Evolutionary conservation across 2,329 filamentous ascomycete genomes (phyloP), one percentile per base, ranked within the genome.

Genomic region (Fusarium nygamai): DNA sequence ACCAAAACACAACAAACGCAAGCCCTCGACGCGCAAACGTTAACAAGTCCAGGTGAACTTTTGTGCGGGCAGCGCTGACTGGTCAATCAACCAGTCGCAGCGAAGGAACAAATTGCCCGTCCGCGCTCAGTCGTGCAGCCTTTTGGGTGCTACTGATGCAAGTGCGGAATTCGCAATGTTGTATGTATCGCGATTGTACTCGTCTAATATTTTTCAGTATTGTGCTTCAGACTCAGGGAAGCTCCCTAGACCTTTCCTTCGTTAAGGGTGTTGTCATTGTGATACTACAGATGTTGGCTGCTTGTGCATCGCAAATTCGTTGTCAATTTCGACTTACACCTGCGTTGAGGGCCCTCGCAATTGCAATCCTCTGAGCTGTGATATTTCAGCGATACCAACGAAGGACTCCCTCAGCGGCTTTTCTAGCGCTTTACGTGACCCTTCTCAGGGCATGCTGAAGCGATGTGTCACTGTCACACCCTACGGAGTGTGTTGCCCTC

Each of bases 351-450:
- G 64, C 61, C 58, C 68, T 75, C 66, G 36, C 51, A 64, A 74
- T 48, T 66, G n/a, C 61, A 61, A 65, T 65, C 57, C 48, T 69
- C 61, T 51, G 61, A 48, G 61, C 73, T 65, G 59, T 60, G 74
- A 76, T 78, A 75, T 73, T 80, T 61, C 63, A 75, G 72, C 64
- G 64, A 78, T 80, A 79, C 78, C 72, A 78, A 57, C 72, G 67
- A 63, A 75, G 47, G 66, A 78, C 76, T 64, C 73, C 43, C 56
- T 44, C 69, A 74, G 72, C 68, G 67, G 65, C 57, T 57, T 51
- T 56, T 67, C 68, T 75, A 76, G 74, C 67, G 74, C 74, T 61
- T 61, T 71, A 62, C 64, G 60, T 71, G 76, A 78, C 69, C 64
- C 63, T 58, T 70, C 69, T 53, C 64, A 74, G 75, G 76, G 75